Base-by-base conservation (phyloP, 2,329 filamentous ascomycete species). In the Fusarium haematococcum region DNA sequence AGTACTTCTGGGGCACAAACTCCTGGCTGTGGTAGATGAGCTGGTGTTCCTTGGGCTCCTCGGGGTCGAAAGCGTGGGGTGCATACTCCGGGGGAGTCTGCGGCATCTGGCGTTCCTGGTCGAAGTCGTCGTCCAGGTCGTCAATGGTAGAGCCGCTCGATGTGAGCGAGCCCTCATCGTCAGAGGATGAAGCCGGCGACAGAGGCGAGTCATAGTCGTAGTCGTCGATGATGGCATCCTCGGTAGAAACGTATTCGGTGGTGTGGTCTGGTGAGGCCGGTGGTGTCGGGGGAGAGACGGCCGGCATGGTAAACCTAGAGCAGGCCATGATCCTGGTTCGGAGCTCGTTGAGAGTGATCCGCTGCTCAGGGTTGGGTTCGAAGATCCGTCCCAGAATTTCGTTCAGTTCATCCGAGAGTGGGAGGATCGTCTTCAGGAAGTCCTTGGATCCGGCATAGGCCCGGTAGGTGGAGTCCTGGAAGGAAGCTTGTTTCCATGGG, bases 401-500 rank as follows among this genome's bases (percentile, higher is more conserved):
- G 85, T 98, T 95, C 82, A 98, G 88, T 81, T 98, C 95, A 81
- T 94, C 89, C 65, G 97, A 95, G 80, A 99, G 85, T 25, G 97
- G 96, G 67, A 99, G 89, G 79, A 99, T 99, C 72, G 95, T 94
- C 87, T 95, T 93, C 75, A 99, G 87, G 83, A 98, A 99, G 80
- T 93, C 92, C 71, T 91, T 91, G 81, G 95, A 95, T 86, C 93
- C 93, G 78, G 94, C 90, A 85, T 94, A 98, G 64, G 95, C 95
- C 80, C 93, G 91, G 89, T 98, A 99, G 54, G 97, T 98, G 74
- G 95, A 95, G 84, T 99, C 97, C 83, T 98, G 95, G 77, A 91
- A 88, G 14, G 95, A 98, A 71, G 97, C 97, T 82, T 97, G 93
- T 86, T 98, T 98, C 97, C 97, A 99, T 69, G 97, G 97, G 85